Percentiles rank a stretch among this genome's conserved stretches.
phyloP scores from a whole-genome alignment of 1,284 basidiomycete genomes.

The Sparassis latifolia region DNA sequence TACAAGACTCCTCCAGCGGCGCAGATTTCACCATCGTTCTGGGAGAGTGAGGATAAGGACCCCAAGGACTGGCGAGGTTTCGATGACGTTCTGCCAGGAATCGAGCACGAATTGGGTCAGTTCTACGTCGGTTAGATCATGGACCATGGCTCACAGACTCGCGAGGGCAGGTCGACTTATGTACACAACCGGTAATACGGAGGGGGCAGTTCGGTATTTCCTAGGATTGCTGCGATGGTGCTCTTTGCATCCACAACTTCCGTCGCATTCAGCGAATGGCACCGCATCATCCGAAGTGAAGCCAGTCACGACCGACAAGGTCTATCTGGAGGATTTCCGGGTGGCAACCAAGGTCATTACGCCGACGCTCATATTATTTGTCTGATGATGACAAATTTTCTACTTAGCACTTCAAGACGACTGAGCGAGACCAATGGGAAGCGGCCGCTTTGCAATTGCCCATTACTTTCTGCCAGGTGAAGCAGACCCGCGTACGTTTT shows the following conservation, averaged over 20 bases:
- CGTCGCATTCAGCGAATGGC: background rate
- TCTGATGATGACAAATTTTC: background rate
- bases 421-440: slow-evolving; percentile 34
- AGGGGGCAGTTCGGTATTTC: slow-evolving; percentile 63
- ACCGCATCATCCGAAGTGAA: slow-evolving; percentile 10
- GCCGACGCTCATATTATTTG: background rate
- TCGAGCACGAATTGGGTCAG: slow-evolving; percentile 72
- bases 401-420: slow-evolving; percentile 57
- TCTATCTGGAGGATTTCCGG: slow-evolving; percentile 72
- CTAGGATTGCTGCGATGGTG: slow-evolving; percentile 48
- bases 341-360: slow-evolving; percentile 59
- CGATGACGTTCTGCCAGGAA: slow-evolving; percentile 58
- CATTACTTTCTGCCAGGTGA: slow-evolving; percentile 48
- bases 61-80: slow-evolving; percentile 38
- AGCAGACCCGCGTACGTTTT: slow-evolving; percentile 49
- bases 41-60: slow-evolving; percentile 56
- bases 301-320: slow-evolving; percentile 40
- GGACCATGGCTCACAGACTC: background rate
- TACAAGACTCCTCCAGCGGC: slow-evolving; percentile 46
- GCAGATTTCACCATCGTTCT: slow-evolving; percentile 68
- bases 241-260: slow-evolving; percentile 8
- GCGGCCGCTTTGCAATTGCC: slow-evolving; percentile 46
- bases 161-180: slow-evolving; percentile 54
- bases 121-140: background rate
- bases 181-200: slow-evolving; percentile 72